Evolutionary conservation across 495 filamentous ascomycete species (phyloP), one percentile per base, ranked within the genome.

Genomic region (Penicillium lividum): DNA sequence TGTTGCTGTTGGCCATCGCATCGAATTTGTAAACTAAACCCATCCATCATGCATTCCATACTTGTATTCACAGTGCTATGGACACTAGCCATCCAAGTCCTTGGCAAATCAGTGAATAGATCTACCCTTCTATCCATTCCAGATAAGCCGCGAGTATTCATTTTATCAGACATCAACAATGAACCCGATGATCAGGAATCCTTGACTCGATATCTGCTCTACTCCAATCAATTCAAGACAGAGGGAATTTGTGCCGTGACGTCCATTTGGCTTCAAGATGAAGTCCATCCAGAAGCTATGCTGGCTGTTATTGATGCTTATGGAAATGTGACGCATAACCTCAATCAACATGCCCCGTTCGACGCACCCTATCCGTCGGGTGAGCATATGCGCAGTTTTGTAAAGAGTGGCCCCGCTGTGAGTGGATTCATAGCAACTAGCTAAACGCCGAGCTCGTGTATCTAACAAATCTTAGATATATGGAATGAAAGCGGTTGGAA

Each of bases 401-500:
- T 74, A 5, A 55, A 65, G 15, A 67, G 66, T 44, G 73, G 73
- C 15, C n/a, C 59, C n/a, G 36, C 50, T n/a, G 59, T 62, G 28
- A 53, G 59, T 61, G 22, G 2, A 38, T 16, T 44, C 38, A 15
- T 3, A 56, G 55, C n/a, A 53, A 48, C 9, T 48, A 56, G 10
- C 29, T 42, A 10, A 42, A 53, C 27, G 40, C 48, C 25, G 49
- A 53, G 9, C 48, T 52, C 16, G 42, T 53, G 22, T 56, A 61
- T 43, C 53, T 48, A 6, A 52, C 58, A 25, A 53, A 48, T 15
- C 11, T 38, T 1, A 70, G 59, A 61, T 51, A 3, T 77, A 74
- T 47, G 74, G 74, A 7, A 73, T 75, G 68, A 54, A 56, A 42
- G 69, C 68, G 5, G 68, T 73, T 4, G 65, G 68, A 36, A 58